Conservation (phyloP, 1,284 basidiomycete species). For the Moesziomyces sp. region DNA sequence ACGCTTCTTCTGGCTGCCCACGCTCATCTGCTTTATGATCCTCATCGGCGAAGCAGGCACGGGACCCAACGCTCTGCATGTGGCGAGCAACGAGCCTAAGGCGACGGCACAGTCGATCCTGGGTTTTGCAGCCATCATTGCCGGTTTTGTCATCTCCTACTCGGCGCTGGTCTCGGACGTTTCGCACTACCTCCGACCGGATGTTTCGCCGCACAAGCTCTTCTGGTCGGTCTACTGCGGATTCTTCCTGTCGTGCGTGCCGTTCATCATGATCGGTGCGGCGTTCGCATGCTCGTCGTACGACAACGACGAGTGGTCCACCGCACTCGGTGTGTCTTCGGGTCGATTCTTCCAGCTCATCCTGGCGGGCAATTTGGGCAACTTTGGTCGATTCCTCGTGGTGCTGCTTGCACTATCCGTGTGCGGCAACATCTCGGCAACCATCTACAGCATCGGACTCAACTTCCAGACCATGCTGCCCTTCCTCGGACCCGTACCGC, state of each 20-base stretch:
- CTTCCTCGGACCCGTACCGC: constrained; percentile 79
- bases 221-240: constrained; percentile 74
- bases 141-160: constrained; percentile 73
- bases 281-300: constrained; percentile 72
- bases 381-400: constrained; percentile 86
- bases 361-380: constrained; percentile 74
- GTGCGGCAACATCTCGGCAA: constrained; percentile 83
- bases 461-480: constrained; percentile 73
- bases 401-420: constrained; percentile 80
- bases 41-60: constrained; percentile 72
- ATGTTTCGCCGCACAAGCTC: constrained; percentile 71
- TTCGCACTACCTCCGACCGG: constrained; percentile 69
- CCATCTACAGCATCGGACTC: constrained; percentile 70
- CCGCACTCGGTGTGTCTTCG: constrained; percentile 64
- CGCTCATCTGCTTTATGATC: constrained; percentile 76
- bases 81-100: constrained; percentile 71
- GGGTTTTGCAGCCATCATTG: constrained; percentile 73
- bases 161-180: constrained; percentile 68
- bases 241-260: constrained; percentile 73
- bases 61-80: constrained; percentile 72
- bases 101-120: constrained; percentile 70
- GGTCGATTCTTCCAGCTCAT: constrained; percentile 82
- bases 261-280: constrained; percentile 74
- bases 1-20: constrained; percentile 80
- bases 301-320: constrained; percentile 71